Evolutionary conservation across 805 yeast genomes (phyloP).

Genomic region (Kregervanrija delftensis): DNA sequence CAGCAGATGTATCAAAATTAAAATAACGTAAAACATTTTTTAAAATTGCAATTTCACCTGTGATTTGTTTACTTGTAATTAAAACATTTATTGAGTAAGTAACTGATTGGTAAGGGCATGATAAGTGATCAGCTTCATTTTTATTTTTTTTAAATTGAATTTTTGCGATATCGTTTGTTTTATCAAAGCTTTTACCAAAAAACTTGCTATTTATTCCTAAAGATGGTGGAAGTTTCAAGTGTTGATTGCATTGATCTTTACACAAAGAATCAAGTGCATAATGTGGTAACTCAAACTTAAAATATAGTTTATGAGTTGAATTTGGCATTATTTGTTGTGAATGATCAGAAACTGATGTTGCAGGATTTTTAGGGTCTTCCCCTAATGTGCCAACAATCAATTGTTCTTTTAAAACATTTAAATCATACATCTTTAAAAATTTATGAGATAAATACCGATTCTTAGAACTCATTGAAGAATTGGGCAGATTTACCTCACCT

Average conservation of each 20-base stretch:
- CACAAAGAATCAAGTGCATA: slow-evolving; percentile 47
- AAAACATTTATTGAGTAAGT: no score
- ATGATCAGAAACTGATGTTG: slow-evolving; percentile 34
- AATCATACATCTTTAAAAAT: slow-evolving; percentile 39
- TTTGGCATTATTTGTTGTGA: slow-evolving; percentile 40
- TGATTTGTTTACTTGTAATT: no score
- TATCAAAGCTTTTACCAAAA: slow-evolving; percentile 1
- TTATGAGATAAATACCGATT: slow-evolving; percentile 23
- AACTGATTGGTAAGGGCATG: no score
- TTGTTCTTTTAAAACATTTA: slow-evolving; percentile 32
- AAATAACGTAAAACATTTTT: no score
- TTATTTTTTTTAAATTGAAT: no score
- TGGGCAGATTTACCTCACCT: slow-evolving; percentile 32
- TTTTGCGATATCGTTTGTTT: no score
- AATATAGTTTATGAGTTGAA: slow-evolving; percentile 43
- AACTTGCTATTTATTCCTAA: slow-evolving; percentile 28
- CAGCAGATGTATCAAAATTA: no score
- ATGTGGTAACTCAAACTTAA: slow-evolving; percentile 49
- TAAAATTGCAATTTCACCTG: no score
- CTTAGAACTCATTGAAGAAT: neutral
- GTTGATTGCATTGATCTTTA: slow-evolving; percentile 31
- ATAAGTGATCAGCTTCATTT: no score
- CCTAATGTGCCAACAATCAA: neutral
- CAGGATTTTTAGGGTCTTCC: slow-evolving; percentile 17
- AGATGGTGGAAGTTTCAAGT: slow-evolving; percentile 33